A percentile compares a stretch with the other conserved stretches of the same genome.
Evolutionary conservation across 1,284 basidiomycete genomes (phyloP).

Genomic region (Coriolopsis trogii): DNA sequence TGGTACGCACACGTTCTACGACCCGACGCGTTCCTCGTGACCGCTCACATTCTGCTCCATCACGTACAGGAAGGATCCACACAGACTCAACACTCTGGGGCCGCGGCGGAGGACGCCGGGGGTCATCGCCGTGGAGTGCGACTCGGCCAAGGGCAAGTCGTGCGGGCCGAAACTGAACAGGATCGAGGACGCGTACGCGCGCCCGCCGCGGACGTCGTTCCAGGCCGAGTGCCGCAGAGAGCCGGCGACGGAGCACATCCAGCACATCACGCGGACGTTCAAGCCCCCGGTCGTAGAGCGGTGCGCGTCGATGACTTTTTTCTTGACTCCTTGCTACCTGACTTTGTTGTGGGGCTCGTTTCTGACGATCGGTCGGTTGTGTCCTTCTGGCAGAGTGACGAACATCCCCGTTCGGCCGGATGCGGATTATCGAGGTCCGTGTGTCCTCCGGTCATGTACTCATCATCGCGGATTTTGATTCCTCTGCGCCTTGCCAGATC

Average conservation of each 20-base stretch:
- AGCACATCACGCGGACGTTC: slow-evolving; percentile 48
- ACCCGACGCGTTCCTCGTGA: no score
- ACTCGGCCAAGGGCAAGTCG: slow-evolving; percentile 31
- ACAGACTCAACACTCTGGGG: no score
- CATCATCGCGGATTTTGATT: not conserved
- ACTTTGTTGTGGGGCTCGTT: no score
- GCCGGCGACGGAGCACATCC: slow-evolving; percentile 50
- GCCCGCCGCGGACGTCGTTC: slow-evolving; percentile 50
- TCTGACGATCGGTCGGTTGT: no score
- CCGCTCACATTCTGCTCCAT: no score
- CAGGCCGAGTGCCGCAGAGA: slow-evolving; percentile 47
- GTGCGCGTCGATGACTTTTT: slow-evolving; percentile 20
- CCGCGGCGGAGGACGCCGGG: not conserved
- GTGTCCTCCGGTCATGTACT: not conserved
- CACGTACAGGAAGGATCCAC: no score
- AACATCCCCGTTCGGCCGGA: slow-evolving; percentile 52
- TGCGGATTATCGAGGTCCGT: slow-evolving; percentile 59
- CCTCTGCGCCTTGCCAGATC: not conserved
- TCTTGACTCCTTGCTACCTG: not conserved
- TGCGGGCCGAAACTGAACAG: slow-evolving; percentile 31
- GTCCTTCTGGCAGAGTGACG: slow-evolving; percentile 23
- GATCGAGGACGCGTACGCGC: slow-evolving; percentile 32
- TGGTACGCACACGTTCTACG: slow-evolving; percentile 48
- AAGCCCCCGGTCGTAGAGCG: slow-evolving; percentile 42
- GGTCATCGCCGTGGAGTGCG: slow-evolving; percentile 40